Percentiles rank a stretch among this genome's conserved stretches.
Conservation (phyloP, 805 yeast genomes). For the Ogataea pini region DNA sequence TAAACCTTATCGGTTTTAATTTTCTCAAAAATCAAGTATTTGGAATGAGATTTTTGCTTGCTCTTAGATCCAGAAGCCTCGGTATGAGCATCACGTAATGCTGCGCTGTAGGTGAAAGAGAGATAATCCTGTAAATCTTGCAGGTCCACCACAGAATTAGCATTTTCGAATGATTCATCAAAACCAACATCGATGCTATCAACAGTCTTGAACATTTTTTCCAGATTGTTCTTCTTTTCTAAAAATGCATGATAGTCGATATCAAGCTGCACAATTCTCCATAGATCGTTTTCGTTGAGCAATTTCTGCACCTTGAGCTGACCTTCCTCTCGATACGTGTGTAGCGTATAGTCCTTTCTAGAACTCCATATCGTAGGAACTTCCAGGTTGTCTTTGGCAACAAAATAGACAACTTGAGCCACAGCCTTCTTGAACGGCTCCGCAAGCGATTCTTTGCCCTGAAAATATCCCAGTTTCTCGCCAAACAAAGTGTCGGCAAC, state of each 20-base stretch:
- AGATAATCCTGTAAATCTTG: conserved; percentile 88
- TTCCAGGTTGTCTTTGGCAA: conserved; percentile 78
- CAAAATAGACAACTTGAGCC: conserved; percentile 64
- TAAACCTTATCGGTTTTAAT: conserved; percentile 64
- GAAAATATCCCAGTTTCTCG: conserved; percentile 53
- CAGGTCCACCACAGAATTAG: conserved; percentile 69
- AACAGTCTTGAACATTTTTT: conserved; percentile 54
- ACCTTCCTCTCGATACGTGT: conserved; percentile 45
- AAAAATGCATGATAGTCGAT: conserved; percentile 83
- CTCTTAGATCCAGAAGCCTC: conserved; percentile 21
- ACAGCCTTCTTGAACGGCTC: conserved; percentile 70
- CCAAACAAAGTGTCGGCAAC: conserved; percentile 61
- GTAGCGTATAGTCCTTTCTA: conserved; percentile 82
- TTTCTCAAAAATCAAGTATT: conserved; percentile 63
- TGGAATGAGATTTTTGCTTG: conserved; percentile 53
- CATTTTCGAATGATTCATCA: conserved; percentile 54
- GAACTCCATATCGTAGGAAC: conserved; percentile 96
- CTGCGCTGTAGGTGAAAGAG: conserved; percentile 67
- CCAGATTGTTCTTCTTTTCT: conserved; percentile 64
- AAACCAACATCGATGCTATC: conserved; percentile 58
- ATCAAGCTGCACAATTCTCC: conserved; percentile 88
- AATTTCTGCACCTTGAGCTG: conserved; percentile 52
- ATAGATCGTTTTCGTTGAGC: conserved; percentile 79
- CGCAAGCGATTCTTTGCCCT: conserved; percentile 34
- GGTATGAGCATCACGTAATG: conserved; percentile 46